A percentile compares a stretch with the other conserved stretches of the same genome.
These are phyloP conservation scores for Podospora appendiculata DNA, from an alignment of 495 filamentous ascomycete genomes.

Conservation along the genomic window DNA sequence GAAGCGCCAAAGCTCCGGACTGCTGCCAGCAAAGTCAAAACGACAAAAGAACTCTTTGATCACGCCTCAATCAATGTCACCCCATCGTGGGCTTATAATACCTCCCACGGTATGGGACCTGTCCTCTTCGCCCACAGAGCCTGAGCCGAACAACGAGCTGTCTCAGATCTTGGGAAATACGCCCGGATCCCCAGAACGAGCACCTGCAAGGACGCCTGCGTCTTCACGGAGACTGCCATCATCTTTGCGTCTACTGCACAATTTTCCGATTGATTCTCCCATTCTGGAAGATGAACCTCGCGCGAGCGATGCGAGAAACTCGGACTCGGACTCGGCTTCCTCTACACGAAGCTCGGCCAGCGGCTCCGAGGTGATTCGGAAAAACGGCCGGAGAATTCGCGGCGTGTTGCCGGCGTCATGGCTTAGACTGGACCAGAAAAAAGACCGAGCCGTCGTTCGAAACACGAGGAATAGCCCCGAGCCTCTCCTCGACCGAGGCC, in stretches of 20 bases:
- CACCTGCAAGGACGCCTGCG: neutral
- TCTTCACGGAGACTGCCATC: neutral
- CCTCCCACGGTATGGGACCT: slow-evolving; percentile 11
- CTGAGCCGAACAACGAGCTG: neutral
- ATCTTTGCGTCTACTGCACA: neutral
- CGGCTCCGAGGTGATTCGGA: slow-evolving; percentile 36
- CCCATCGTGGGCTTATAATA: slow-evolving; percentile 8
- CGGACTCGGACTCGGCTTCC: slow-evolving; percentile 11
- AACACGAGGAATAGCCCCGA: slow-evolving; percentile 33
- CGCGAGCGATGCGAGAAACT: slow-evolving; percentile 4
- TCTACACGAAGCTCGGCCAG: slow-evolving; percentile 21
- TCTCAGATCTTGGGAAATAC: slow-evolving; percentile 5
- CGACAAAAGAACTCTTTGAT: slow-evolving; percentile 9
- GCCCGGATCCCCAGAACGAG: neutral
- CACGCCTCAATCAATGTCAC: slow-evolving; percentile 14
- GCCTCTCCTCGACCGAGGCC: slow-evolving; percentile 18
- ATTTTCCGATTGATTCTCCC: neutral
- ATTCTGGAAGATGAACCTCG: slow-evolving; percentile 12
- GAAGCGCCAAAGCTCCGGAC: slow-evolving; percentile 13
- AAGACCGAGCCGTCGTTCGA: slow-evolving; percentile 16
- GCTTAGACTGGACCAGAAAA: slow-evolving; percentile 61
- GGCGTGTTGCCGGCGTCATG: slow-evolving; percentile 90
- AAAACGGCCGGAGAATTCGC: slow-evolving; percentile 50
- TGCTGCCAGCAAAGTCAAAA: slow-evolving; percentile 13
- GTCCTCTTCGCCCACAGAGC: slow-evolving; percentile 12